phyloP scores from a whole-genome alignment of 257 asterid genomes.

The Penstemon eatonii region DNA sequence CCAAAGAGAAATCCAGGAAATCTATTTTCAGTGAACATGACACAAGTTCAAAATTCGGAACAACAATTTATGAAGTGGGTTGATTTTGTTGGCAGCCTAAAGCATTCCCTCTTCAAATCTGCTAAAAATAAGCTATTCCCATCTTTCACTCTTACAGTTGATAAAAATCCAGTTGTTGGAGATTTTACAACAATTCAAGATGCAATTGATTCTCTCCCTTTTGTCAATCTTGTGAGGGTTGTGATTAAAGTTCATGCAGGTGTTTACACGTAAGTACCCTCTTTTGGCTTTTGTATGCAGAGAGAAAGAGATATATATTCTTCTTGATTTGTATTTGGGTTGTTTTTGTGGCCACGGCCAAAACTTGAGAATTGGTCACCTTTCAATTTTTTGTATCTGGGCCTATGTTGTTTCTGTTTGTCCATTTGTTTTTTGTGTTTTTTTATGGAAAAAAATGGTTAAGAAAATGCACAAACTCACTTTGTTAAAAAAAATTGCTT shows the following conservation, averaged over 20 bases:
- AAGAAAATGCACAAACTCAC: too few species aligned
- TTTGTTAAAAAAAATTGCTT: too few species aligned
- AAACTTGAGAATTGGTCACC: conserved; percentile 1
- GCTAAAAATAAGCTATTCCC: conserved; percentile 75
- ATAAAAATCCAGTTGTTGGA: conserved; percentile 62
- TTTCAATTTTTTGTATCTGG: background rate
- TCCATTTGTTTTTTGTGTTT: conserved; percentile 3
- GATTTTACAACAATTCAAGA: conserved; percentile 85
- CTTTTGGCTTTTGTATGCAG: too few species aligned
- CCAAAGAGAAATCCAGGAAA: conserved; percentile 37
- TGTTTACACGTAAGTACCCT: conserved; percentile 73
- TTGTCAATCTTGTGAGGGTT: conserved; percentile 70
- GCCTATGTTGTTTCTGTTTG: conserved; percentile 5
- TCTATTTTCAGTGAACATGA: conserved; percentile 44
- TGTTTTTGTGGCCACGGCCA: conserved; percentile 20
- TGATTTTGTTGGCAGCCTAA: conserved; percentile 64
- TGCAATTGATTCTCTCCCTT: conserved; percentile 85
- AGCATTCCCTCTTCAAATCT: conserved; percentile 66
- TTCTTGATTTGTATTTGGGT: background rate
- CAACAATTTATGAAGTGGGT: conserved; percentile 88
- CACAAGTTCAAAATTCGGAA: conserved; percentile 57
- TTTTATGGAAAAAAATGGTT: background rate
- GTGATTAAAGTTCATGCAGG: conserved; percentile 86
- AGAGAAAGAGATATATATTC: too few species aligned
- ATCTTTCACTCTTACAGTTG: conserved; percentile 70